Evolutionary conservation across 108 stramenopile genomes (phyloP), one percentile per base, ranked within the genome.

Genomic region (Cyclotella choctawhatcheeana): DNA sequence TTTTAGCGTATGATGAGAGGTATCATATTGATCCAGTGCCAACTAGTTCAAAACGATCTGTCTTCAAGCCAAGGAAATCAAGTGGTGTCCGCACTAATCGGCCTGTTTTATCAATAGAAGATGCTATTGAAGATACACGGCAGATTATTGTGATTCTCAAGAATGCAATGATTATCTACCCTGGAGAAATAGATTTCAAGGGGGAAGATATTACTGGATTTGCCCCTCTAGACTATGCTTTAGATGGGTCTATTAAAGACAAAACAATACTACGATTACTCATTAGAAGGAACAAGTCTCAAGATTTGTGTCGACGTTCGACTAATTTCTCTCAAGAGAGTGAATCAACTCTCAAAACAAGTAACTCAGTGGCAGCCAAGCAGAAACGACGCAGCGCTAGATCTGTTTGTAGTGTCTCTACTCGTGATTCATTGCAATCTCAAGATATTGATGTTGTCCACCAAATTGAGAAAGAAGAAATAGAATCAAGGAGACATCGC

Each of bases 161-260:
- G 56, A 53, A 53, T 21, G 69, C 47, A 10, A 79, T 79, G 77
- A 29, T 71, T 3, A 71, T 47, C 37, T 67, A 79, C 60, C 77
- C 77, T 0, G 77, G 77, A 17, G 34, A 44, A 34, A 48, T 79
- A 35, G 77, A 67, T 44, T 79, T 79, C 47, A 79, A 71, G 32
- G 77, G 66, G 31, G 70, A 79, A 58, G 77, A 79, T 47, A 61
- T 26, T 12, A 21, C 47, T 26, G 77, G 77, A 12, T 71, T 58
- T 34, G 51, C 69, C 3, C 77, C 77, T 13, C 47, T 79, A 16
- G 77, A 79, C 37, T 79, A 79, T 61, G 77, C 77, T 56, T 52
- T 79, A 52, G 69, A 71, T 16, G 54, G 64, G 32, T 44, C 32
- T 14, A 60, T 76, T 17, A 34, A 16, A 16, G 55, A 61, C 18